phyloP scores from a whole-genome alignment of 345 rosid species.

The Alliaria petiolata region DNA sequence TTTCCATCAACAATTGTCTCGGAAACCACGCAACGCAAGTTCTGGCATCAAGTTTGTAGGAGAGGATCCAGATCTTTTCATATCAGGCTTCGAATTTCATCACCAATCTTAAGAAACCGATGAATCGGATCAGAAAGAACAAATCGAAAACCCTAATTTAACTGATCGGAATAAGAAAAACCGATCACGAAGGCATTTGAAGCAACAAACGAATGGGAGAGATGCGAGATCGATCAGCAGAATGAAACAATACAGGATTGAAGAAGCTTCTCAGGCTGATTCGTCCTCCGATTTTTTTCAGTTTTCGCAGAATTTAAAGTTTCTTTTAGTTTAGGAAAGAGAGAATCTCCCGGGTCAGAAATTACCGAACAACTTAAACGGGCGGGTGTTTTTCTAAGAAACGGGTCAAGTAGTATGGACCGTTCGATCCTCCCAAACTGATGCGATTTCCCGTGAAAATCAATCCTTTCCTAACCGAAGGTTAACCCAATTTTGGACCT shows the following conservation, averaged over 20 bases:
- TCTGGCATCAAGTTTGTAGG: slow-evolving; percentile 21
- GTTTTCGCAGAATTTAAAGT: slow-evolving; percentile 6
- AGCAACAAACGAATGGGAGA: background rate
- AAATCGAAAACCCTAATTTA: slow-evolving; percentile 8
- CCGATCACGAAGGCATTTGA: background rate
- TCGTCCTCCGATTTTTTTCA: slow-evolving; percentile 5
- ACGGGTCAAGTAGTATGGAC: background rate
- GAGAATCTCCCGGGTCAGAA: slow-evolving; percentile 6
- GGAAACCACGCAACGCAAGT: slow-evolving; percentile 24
- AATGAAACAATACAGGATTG: background rate
- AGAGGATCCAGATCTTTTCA: slow-evolving; percentile 7
- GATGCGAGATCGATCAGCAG: background rate
- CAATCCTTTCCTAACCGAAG: background rate
- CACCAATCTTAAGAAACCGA: background rate
- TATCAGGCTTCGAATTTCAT: slow-evolving; percentile 20
- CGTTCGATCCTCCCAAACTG: background rate
- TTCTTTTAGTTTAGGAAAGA: slow-evolving; percentile 11
- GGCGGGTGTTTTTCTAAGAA: slow-evolving; percentile 5
- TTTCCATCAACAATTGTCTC: slow-evolving; percentile 47
- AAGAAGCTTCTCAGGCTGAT: slow-evolving; percentile 23
- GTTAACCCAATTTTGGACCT: background rate
- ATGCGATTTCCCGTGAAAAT: slow-evolving; percentile 2
- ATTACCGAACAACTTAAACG: background rate
- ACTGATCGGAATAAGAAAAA: background rate
- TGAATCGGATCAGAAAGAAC: background rate